Percentiles rank a stretch among this genome's conserved stretches.
Evolutionary conservation across 257 asterid genomes (phyloP).

Genomic region (Voacanga thouarsii): DNA sequence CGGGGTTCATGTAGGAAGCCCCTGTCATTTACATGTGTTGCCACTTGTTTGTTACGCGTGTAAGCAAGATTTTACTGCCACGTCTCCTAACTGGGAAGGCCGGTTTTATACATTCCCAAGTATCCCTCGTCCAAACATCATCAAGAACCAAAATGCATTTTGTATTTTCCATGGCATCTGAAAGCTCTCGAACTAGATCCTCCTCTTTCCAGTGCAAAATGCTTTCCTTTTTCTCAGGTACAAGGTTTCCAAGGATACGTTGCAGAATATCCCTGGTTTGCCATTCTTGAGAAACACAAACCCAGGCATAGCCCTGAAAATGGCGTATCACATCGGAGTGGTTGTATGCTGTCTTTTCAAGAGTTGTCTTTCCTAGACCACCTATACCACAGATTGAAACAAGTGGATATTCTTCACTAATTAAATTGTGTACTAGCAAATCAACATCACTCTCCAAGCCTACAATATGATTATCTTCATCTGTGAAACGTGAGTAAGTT

Average conservation of each 20-base stretch:
- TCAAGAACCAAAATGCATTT: slow-evolving; percentile 22
- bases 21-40: neutral
- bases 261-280: neutral
- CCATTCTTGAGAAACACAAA: neutral
- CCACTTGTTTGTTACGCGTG: slow-evolving; percentile 18
- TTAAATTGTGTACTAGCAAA: neutral
- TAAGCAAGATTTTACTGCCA: slow-evolving; percentile 14
- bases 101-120: slow-evolving; percentile 10
- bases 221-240: neutral
- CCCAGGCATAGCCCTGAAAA: neutral
- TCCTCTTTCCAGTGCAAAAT: neutral
- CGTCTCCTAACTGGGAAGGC: slow-evolving; percentile 2
- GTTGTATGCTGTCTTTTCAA: neutral
- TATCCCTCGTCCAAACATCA: slow-evolving; percentile 16
- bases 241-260: neutral
- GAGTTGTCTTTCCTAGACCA: neutral
- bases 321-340: neutral
- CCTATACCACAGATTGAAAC: neutral
- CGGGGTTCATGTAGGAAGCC: too few species aligned
- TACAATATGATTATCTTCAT: neutral
- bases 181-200: slow-evolving; percentile 8
- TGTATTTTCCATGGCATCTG: neutral
- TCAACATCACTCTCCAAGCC: slow-evolving; percentile 13
- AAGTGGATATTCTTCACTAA: neutral
- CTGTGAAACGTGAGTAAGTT: neutral